Evolutionary conservation across 768 basidiomycete species (phyloP), one percentile per base, ranked within the genome.

Genomic region (Calocybe gangraenosa): DNA sequence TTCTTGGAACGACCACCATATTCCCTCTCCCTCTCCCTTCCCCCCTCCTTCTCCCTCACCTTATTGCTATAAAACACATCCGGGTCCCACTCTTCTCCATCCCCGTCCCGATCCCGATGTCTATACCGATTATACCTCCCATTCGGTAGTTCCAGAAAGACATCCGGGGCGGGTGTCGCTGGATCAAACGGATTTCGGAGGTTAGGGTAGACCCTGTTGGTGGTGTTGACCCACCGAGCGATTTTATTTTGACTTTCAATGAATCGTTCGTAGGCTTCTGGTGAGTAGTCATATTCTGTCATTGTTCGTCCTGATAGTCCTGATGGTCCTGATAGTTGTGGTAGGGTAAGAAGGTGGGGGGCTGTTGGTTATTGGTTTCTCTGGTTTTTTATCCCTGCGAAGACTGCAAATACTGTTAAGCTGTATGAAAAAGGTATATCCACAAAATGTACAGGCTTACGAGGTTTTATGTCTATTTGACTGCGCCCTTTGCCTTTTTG

Each of bases 211-310:
- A 46, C 17, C 5, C 31, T 36, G 33, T 49, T 53, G 4, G 51
- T 53, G 21, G 37, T 40, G 35, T 46, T 22, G 11, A 52, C 54
- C 54, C 54, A 55, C 9, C 43, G 41, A 0, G 51, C 49, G 23
- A 55, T 52, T 35, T 49, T 52, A 37, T 49, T 37, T 39, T 55
- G 51, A 15, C 41, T 46, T 25, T 37, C 50, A 4, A 58, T 28
- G 47, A 42, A 49, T 0, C 40, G 52, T 32, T 55, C 52, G 21
- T 47, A 56, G 14, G 57, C 57, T 28, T 56, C 57, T 0, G 57
- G 57, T 13, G 57, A 56, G 31, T 51, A 58, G 46, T 58, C 57
- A 40, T 58, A 58, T 40, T 58, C 57, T 18, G 57, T 58, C 57
- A 58, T 58, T 31, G 25, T 33, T 9, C 13, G 19, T 18, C n/a